Base-by-base conservation (phyloP, 2,329 filamentous ascomycete species). In the Talaromyces albobiverticillius region DNA sequence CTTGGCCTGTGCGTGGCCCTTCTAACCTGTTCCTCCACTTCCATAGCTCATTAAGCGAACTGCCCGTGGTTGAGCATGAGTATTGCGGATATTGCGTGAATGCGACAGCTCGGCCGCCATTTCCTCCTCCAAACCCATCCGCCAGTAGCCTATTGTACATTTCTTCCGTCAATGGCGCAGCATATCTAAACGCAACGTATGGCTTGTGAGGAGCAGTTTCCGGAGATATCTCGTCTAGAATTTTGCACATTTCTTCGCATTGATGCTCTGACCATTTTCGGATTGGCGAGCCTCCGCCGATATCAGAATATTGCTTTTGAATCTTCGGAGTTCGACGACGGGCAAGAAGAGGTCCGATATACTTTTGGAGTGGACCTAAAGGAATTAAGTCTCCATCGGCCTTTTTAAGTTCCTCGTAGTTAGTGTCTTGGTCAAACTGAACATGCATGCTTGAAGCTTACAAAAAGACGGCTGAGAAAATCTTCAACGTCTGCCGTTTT, bases 71-170 rank as follows among this genome's bases (percentile, higher is more conserved):
- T 18, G 91, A 96, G 76, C 95, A 99, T 18, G 90, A 96, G 74
- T 99, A 99, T 71, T 99, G 94, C 2, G 94, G 94, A 65, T 99
- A 99, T 73, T 99, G 94, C 25, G 93, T 96, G 68, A 99, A 99
- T 1, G 94, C 94, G 4, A 99, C 91, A 1, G 95, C 94, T 55
- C 94, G 83, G 3, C 93, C 93, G n/a, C 92, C 92, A 57, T 85
- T 90, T 4, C 93, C 92, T 51, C 86, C 84, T 10, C 92, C 93
- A 67, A 97, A 96, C 0, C 94, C 94, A 69, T 99, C 94, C 7
- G 84, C 85, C 22, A 99, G 76, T 59, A 99, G 73, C 64, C 84
- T 82, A 51, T 83, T 80, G 70, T 99, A 97, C 84, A 92, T 96
- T 62, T 95, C 85, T 75, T 97, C 94, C 2, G 94, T 99, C 67